Evolutionary conservation across 148 eudicot genomes (phyloP), one percentile per base, ranked within the genome.

Genomic region (Suaeda aralocaspica): DNA sequence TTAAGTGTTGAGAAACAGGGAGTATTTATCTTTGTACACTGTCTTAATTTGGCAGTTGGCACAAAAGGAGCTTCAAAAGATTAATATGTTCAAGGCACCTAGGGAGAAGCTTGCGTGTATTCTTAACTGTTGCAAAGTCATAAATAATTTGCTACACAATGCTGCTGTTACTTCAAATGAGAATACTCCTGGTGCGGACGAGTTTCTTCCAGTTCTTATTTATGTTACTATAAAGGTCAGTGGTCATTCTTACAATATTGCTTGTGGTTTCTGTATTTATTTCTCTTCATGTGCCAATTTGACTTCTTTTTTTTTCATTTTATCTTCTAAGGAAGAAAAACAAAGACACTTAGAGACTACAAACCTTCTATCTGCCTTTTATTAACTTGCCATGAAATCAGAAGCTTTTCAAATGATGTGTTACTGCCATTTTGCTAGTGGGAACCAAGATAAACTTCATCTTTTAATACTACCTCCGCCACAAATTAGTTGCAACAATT

Each of bases 71-170:
- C 89, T 93, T 64, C 96, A 84, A 77, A 94, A 94, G 82, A 94
- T 94, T 53, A 91, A 91, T 67, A 87, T 86, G 92, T 83, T 84
- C 90, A 94, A 89, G 87, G 91, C 98, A 58, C 98, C 98, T 52
- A 84, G 97, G 76, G 98, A 94, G 77, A 93, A 94, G 83, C 92
- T 94, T 66, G 92, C 82, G 39, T 94, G 98, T 74, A 91, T 93
- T 51, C 92, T 94, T 39, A 82, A 79, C 58, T 94, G 97, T 76
- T 91, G 98, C 82, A 91, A 89, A 81, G 98, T 91, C 74, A 94
- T 94, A 74, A 91, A 80, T 64, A 94, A 91, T 80, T 80, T 91
- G 71, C 83, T 94, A 72, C 80, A 84, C 55, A 88, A 88, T 88
- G 98, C 95, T 74, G 90, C 98, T 46, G 71, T 82, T 70, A 84